These are phyloP conservation scores for Colletotrichum orchidophilum DNA, from an alignment of 2,329 filamentous ascomycete species.

Conservation along the genomic window DNA sequence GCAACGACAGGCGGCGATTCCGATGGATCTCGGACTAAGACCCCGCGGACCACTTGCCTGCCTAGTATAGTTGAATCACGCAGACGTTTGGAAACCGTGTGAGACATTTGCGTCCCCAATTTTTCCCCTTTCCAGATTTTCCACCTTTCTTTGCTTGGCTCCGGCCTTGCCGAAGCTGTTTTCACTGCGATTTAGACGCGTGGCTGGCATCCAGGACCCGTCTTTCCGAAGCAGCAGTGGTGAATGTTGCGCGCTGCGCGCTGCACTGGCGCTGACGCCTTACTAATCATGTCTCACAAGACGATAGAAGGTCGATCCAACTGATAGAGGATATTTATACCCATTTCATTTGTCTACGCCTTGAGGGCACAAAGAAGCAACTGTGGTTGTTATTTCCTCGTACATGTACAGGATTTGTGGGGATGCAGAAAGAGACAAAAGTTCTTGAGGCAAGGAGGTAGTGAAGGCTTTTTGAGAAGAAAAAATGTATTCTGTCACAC, in stretches of 20 bases:
- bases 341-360: constrained; percentile 5
- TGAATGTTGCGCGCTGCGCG: not conserved
- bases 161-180: not conserved
- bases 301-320: not conserved
- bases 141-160: not conserved
- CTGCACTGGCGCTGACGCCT: not conserved
- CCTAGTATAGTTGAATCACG: constrained; percentile 51
- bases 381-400: not conserved
- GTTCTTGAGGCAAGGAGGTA: not conserved
- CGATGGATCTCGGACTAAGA: constrained; percentile 47
- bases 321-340: constrained; percentile 12
- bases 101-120: constrained; percentile 33
- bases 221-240: not conserved
- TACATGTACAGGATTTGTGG: not conserved
- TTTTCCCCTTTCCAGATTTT: not conserved
- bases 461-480: not conserved
- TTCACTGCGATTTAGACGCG: not conserved
- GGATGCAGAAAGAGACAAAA: not conserved
- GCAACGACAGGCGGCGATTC: constrained; percentile 40
- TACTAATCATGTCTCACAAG: not conserved
- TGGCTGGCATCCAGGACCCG: not conserved
- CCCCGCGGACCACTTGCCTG: constrained; percentile 50
- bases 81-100: constrained; percentile 50
- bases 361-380: not conserved
- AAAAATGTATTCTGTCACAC: not conserved